These are phyloP conservation scores for Bipolaris gigantea DNA, from an alignment of 2,329 filamentous ascomycete genomes.

Conservation along the genomic window DNA sequence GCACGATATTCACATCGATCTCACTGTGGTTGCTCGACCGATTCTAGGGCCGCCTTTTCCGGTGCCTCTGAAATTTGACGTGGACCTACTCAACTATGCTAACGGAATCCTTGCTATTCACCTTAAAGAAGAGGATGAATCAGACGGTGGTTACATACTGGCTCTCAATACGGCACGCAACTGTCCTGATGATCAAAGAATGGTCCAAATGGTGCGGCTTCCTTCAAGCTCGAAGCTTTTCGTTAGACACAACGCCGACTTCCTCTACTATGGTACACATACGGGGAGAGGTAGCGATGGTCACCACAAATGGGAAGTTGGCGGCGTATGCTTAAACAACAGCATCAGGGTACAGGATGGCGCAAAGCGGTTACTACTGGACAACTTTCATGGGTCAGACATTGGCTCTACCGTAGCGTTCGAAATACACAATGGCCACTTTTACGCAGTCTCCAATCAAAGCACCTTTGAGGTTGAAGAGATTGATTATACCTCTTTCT, in stretches of 20 bases:
- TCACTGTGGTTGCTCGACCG: slow-evolving; percentile 21
- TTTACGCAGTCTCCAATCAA: slow-evolving; percentile 72
- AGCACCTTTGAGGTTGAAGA: slow-evolving; percentile 64
- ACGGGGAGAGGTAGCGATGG: slow-evolving; percentile 58
- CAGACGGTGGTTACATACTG: slow-evolving; percentile 25
- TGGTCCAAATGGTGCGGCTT: slow-evolving; percentile 27
- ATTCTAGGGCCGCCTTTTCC: slow-evolving; percentile 5
- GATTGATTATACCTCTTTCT: slow-evolving; percentile 69
- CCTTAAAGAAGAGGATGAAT: slow-evolving; percentile 14
- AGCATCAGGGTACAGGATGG: slow-evolving; percentile 49
- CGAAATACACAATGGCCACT: slow-evolving; percentile 65
- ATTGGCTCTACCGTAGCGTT: slow-evolving; percentile 71
- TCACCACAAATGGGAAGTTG: slow-evolving; percentile 65
- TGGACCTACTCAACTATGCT: slow-evolving; percentile 39
- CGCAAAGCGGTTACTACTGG: slow-evolving; percentile 55
- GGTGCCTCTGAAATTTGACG: slow-evolving; percentile 45
- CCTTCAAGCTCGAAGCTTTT: slow-evolving; percentile 59
- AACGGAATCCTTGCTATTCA: slow-evolving; percentile 38
- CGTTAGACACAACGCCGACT: slow-evolving; percentile 64
- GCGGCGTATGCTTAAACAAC: slow-evolving; percentile 43
- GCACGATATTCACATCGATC: slow-evolving; percentile 20
- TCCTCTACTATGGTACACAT: slow-evolving; percentile 69
- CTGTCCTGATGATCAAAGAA: slow-evolving; percentile 41
- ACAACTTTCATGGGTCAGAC: slow-evolving; percentile 64
- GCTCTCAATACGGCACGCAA: slow-evolving; percentile 28